Percentiles rank a stretch among this genome's conserved stretches.
Evolutionary conservation across 768 basidiomycete species (phyloP).

Genomic region (Amanita pseudoporphyria): DNA sequence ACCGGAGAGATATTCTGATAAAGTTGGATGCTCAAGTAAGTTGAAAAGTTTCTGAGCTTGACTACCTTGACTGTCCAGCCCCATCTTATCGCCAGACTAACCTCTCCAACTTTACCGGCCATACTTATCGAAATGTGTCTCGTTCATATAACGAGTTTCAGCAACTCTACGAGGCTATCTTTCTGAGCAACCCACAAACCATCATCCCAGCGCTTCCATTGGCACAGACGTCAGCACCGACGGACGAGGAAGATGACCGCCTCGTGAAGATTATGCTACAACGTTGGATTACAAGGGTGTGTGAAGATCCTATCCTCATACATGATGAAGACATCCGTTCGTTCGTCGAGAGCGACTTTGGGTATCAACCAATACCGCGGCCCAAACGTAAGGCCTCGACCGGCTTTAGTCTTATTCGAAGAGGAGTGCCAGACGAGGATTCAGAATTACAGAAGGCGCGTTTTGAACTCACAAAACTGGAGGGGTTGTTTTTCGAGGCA

Average conservation of each 20-base stretch:
- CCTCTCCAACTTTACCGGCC: slow-evolving; percentile 81
- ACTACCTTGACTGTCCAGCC: not conserved
- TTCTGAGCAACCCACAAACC: slow-evolving; percentile 89
- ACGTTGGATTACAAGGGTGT: slow-evolving; percentile 87
- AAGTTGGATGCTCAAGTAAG: slow-evolving; percentile 91
- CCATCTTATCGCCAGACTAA: slow-evolving; percentile 63
- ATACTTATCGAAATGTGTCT: slow-evolving; percentile 87
- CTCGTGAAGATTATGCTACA: slow-evolving; percentile 93
- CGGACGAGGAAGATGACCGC: slow-evolving; percentile 97
- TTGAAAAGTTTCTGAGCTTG: slow-evolving; percentile 10
- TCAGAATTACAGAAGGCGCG: slow-evolving; percentile 86
- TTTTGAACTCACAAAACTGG: slow-evolving; percentile 86
- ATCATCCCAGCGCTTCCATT: slow-evolving; percentile 93
- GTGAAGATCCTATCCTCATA: slow-evolving; percentile 82
- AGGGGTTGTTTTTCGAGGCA: slow-evolving; percentile 86
- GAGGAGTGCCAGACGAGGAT: slow-evolving; percentile 88
- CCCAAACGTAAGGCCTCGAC: slow-evolving; percentile 63
- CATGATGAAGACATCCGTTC: slow-evolving; percentile 89
- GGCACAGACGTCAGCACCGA: slow-evolving; percentile 93
- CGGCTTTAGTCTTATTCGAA: slow-evolving; percentile 67
- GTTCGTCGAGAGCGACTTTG: slow-evolving; percentile 97
- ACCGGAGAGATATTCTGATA: slow-evolving; percentile 88
- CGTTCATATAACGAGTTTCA: slow-evolving; percentile 94
- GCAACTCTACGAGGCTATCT: slow-evolving; percentile 84
- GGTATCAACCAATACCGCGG: slow-evolving; percentile 79